Conservation (phyloP, 352 stramenopile species). For the Phytopythium sindhum region DNA sequence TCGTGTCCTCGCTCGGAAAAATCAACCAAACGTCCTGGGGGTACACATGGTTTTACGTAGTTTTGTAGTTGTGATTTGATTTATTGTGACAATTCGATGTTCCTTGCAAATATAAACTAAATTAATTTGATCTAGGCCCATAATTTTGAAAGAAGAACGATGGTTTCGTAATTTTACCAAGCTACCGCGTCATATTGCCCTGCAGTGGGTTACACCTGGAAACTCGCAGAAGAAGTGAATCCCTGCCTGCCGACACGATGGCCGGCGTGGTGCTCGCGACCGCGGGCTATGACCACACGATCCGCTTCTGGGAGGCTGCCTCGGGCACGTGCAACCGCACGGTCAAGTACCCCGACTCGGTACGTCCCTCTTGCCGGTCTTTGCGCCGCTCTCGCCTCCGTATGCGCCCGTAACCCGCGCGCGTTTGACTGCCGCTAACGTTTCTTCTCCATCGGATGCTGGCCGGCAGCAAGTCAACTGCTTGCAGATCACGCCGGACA, state of each 20-base stretch:
- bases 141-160: constrained; percentile 12
- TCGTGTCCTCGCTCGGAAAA: not conserved
- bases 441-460: not conserved
- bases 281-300: constrained; percentile 97
- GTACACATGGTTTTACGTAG: not conserved
- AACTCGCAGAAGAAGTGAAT: constrained; percentile 1
- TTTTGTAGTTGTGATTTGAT: too few relatives aligned
- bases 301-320: constrained; percentile 97
- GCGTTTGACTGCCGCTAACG: not conserved
- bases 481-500: constrained; percentile 96
- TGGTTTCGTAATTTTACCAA: constrained; percentile 7
- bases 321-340: constrained; percentile 94
- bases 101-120: too few relatives aligned
- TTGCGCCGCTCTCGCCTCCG: not conserved
- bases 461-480: constrained; percentile 92
- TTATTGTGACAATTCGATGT: too few relatives aligned
- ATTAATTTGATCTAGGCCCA: too few relatives aligned
- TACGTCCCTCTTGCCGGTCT: constrained; percentile 21
- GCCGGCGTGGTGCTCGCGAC: constrained; percentile 95
- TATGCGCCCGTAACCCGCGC: not conserved
- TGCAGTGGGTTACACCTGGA: not conserved
- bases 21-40: too few relatives aligned
- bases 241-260: constrained; percentile 42
- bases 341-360: constrained; percentile 94
- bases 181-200: constrained; percentile 1